Base-by-base conservation (phyloP, 768 basidiomycete species). In the Lactarius hengduanensis region DNA sequence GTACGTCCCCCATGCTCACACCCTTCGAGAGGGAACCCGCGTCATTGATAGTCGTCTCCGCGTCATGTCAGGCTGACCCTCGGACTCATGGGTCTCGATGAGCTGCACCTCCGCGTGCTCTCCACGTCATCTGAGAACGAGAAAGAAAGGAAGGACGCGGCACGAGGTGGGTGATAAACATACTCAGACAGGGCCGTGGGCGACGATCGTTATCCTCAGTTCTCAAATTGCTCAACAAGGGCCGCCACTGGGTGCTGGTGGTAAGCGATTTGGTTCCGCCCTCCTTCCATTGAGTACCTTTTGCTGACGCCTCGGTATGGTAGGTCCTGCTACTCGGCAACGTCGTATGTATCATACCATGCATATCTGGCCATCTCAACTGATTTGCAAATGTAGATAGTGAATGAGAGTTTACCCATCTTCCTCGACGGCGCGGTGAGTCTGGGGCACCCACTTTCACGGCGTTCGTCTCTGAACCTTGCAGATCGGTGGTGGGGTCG, bases 51-150 rank as follows among this genome's bases (percentile, higher is more conserved):
- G 11, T n/a, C 40, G 15, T n/a, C 38, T 41, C 63, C 18, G 30
- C 34, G 32, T 22, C 61, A n/a, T 45, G 60, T n/a, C 71, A 94
- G 94, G 3, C 78, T 97, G 61, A 97, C 95, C 0, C 85, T 97
- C 34, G 95, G 93, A 1, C 80, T 97, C 32, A 96, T 96, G 95
- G 95, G 95, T 1, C 82, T 96, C 20, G 94, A 97, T 69, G 92
- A 94, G 67, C 83, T 97, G 18, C 92, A 96, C 71, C 83, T 97
- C 6, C 86, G 93, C 20, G 95, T 96, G 4, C 81, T 97, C 50
- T 81, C 92, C 0, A 83, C 86, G 1, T 91, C 92, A 10, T 94
- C 93, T 0, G 90, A 91, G n/a, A 82, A 93, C 73, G 68, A 78
- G 6, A 80, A 71, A 26, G 91, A 96, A 76, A 83, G 84, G 71